These are phyloP conservation scores for Coemansia sp. DNA, from an alignment of 192 early-diverging fungal genomes.

Conservation along the genomic window DNA sequence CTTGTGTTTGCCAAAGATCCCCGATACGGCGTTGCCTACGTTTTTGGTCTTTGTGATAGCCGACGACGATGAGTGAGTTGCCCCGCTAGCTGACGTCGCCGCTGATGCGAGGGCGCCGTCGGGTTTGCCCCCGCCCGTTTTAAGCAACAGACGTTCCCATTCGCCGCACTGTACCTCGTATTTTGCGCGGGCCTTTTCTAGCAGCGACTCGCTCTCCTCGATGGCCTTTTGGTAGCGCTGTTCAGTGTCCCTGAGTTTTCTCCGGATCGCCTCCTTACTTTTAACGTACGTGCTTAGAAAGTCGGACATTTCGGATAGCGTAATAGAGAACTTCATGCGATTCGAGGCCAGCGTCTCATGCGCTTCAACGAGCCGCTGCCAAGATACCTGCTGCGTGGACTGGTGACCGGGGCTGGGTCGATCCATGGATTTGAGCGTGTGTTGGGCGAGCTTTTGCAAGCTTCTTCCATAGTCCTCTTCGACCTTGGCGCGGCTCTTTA, in stretches of 20 bases:
- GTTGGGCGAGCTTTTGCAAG: conserved; percentile 75
- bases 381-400: conserved; percentile 76
- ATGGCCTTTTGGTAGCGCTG: conserved; percentile 72
- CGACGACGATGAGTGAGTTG: background rate
- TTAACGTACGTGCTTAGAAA: conserved; percentile 64
- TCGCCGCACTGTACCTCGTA: conserved; percentile 82
- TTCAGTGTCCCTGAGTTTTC: conserved; percentile 80
- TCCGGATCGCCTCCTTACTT: conserved; percentile 46
- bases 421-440: conserved; percentile 61
- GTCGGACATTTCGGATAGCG: conserved; percentile 76
- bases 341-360: conserved; percentile 85
- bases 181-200: conserved; percentile 85
- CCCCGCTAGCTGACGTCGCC: background rate
- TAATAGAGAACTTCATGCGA: conserved; percentile 72
- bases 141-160: conserved; percentile 78
- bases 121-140: conserved; percentile 15
- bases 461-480: conserved; percentile 89
- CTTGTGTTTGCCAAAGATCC: conserved; percentile 56
- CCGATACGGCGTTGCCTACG: conserved; percentile 44
- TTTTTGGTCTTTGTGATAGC: conserved; percentile 41
- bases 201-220: conserved; percentile 70
- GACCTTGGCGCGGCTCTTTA: conserved; percentile 85
- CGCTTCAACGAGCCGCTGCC: conserved; percentile 73
- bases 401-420: conserved; percentile 40
- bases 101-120: conserved; percentile 9